Conservation (phyloP, 192 early-diverging fungal genomes). For the Blastocladiella britannica region DNA sequence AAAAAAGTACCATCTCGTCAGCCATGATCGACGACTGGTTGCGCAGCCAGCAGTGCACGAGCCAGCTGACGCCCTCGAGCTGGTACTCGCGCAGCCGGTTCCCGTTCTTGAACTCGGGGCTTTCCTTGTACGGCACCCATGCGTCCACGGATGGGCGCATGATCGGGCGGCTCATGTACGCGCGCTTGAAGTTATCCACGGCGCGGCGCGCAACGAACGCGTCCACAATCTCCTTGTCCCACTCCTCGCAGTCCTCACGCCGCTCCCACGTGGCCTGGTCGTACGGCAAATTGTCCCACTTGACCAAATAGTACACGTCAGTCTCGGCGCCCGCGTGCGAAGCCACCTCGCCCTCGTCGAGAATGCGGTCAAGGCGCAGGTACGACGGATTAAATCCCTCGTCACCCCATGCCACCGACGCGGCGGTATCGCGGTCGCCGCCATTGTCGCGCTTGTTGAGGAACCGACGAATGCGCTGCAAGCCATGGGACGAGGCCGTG, state of each 20-base stretch:
- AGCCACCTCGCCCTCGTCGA: slow-evolving; percentile 58
- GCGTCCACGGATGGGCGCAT: slow-evolving; percentile 21
- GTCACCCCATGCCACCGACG: too few species aligned
- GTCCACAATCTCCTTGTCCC: slow-evolving; percentile 37
- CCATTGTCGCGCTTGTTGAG: slow-evolving; percentile 38
- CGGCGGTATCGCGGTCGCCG: slow-evolving; percentile 30
- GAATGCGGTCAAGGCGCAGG: slow-evolving; percentile 50
- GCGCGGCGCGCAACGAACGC: slow-evolving; percentile 40
- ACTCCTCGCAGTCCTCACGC: slow-evolving; percentile 26
- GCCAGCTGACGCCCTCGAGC: slow-evolving; percentile 67
- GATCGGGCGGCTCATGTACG: slow-evolving; percentile 16
- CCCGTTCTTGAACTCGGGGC: slow-evolving; percentile 46
- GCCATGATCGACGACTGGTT: slow-evolving; percentile 39
- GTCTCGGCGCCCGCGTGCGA: slow-evolving; percentile 21
- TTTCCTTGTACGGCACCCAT: slow-evolving; percentile 34
- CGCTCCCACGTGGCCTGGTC: slow-evolving; percentile 55
- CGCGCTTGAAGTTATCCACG: slow-evolving; percentile 28
- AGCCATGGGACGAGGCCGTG: slow-evolving; percentile 33
- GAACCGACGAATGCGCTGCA: slow-evolving; percentile 52
- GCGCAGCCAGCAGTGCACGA: slow-evolving; percentile 57
- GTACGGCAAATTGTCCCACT: slow-evolving; percentile 52
- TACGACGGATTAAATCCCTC: slow-evolving; percentile 43
- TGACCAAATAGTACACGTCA: slow-evolving; percentile 47
- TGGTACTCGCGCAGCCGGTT: slow-evolving; percentile 54
- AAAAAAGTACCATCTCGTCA: slow-evolving; percentile 33